phyloP scores from a whole-genome alignment of 371 early-diverging fungal genomes.

The Basidiobolus meristosporus region DNA sequence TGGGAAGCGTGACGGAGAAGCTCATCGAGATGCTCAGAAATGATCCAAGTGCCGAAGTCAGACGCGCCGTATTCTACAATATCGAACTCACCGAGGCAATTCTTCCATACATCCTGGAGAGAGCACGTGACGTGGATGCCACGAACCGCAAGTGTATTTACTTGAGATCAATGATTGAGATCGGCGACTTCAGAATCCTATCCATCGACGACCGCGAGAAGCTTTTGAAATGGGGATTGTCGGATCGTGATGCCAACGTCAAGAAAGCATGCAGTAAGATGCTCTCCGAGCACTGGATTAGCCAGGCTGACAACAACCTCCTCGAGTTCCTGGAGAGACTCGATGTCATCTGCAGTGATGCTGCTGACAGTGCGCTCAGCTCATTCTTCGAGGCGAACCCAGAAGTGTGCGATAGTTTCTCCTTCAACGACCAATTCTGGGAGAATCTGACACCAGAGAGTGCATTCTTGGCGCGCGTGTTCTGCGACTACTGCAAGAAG shows the following conservation, averaged over 20 bases:
- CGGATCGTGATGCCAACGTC: slow-evolving; percentile 52
- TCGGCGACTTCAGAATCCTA: slow-evolving; percentile 41
- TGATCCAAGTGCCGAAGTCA: slow-evolving; percentile 44
- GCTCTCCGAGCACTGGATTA: slow-evolving; percentile 56
- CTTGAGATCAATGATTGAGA: slow-evolving; percentile 40
- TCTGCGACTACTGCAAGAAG: slow-evolving; percentile 24
- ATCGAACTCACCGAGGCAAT: slow-evolving; percentile 37
- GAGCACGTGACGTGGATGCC: slow-evolving; percentile 56
- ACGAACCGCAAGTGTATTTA: slow-evolving; percentile 41
- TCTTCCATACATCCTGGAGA: slow-evolving; percentile 41
- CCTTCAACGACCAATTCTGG: no score
- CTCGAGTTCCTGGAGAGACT: slow-evolving; percentile 51
- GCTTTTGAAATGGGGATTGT: slow-evolving; percentile 52
- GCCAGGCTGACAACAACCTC: slow-evolving; percentile 49
- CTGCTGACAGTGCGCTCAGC: no score
- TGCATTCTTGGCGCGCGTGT: slow-evolving; percentile 47
- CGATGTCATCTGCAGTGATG: slow-evolving; percentile 50
- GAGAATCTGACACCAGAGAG: slow-evolving; percentile 54
- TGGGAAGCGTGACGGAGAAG: no score
- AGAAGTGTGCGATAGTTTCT: no score
- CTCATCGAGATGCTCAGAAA: no score
- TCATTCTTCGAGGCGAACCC: no score
- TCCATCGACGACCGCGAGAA: slow-evolving; percentile 45
- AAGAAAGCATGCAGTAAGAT: slow-evolving; percentile 49
- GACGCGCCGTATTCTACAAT: slow-evolving; percentile 62